Evolutionary conservation across 768 basidiomycete genomes (phyloP).

Genomic region (Cyclocybe cylindracea): DNA sequence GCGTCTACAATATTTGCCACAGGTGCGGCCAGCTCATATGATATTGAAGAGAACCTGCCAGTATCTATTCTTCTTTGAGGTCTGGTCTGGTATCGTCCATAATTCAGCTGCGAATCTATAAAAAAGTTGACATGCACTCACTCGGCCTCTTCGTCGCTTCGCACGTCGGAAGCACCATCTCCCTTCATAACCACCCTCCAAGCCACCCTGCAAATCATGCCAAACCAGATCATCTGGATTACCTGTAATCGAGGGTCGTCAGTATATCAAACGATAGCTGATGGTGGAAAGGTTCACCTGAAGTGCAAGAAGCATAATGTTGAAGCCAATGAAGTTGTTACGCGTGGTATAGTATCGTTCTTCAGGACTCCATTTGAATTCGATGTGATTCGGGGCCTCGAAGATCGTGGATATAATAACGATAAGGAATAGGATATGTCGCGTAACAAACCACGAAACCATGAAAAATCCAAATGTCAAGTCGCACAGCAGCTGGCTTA

Average conservation of each 20-base stretch:
- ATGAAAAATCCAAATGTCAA: conserved; percentile 79
- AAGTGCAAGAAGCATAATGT: conserved; percentile 52
- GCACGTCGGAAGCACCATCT: conserved; percentile 75
- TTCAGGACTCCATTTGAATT: conserved; percentile 60
- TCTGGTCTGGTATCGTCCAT: conserved; percentile 22
- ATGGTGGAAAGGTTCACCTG: conserved; percentile 45
- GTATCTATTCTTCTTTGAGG: conserved; percentile 31
- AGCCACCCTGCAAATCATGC: conserved; percentile 83
- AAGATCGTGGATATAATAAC: conserved; percentile 64
- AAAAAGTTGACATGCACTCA: conserved; percentile 23
- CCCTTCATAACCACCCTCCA: conserved; percentile 74
- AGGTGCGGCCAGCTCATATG: conserved; percentile 2
- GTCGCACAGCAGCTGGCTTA: conserved; percentile 67
- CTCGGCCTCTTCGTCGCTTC: conserved; percentile 81
- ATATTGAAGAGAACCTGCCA: not conserved
- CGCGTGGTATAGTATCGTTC: conserved; percentile 57
- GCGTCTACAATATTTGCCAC: conserved; percentile 6
- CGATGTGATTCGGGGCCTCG: conserved; percentile 51
- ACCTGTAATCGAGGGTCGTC: conserved; percentile 39
- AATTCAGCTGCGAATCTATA: conserved; percentile 4
- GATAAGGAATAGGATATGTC: conserved; percentile 79
- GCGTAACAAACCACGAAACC: conserved; percentile 87
- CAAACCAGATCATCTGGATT: conserved; percentile 84
- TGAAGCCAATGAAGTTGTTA: conserved; percentile 48
- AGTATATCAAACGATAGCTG: not conserved